These are phyloP conservation scores for Cicer chorassanicum DNA, from an alignment of 306 rosid species.

Conservation along the genomic window DNA sequence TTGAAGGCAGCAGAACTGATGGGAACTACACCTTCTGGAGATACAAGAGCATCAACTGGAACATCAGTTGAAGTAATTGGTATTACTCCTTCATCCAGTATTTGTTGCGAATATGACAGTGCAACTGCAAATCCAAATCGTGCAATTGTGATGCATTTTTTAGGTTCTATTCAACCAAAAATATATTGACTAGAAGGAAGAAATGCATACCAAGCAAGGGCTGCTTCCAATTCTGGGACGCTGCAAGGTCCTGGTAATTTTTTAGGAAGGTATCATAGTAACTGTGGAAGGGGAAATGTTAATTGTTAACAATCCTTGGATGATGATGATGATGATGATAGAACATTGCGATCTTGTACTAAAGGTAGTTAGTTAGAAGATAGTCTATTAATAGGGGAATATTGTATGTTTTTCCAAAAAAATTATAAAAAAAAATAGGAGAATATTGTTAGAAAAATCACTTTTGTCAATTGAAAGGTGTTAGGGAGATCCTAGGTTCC, in stretches of 20 bases:
- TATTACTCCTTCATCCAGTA: constrained; percentile 77
- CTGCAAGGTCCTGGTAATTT: constrained; percentile 80
- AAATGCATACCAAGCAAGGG: constrained; percentile 76
- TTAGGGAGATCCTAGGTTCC: too few relatives aligned
- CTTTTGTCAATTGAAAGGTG: too few relatives aligned
- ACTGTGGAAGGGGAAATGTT: constrained; percentile 45
- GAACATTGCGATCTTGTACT: too few relatives aligned
- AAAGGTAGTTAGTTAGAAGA: too few relatives aligned
- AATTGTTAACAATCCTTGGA: constrained; percentile 33
- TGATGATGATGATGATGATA: not conserved
- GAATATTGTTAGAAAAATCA: too few relatives aligned
- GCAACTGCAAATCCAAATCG: constrained; percentile 69
- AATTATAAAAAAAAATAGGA: too few relatives aligned
- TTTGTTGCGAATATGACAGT: constrained; percentile 80
- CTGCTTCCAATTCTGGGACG: constrained; percentile 75
- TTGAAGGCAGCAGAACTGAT: constrained; percentile 70
- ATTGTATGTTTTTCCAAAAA: too few relatives aligned
- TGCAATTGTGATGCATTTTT: constrained; percentile 10
- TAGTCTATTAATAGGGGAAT: too few relatives aligned
- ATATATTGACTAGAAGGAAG: constrained; percentile 9
- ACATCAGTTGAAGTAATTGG: constrained; percentile 71
- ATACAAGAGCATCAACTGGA: constrained; percentile 78
- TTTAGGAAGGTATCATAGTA: constrained; percentile 87
- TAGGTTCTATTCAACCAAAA: constrained; percentile 31
- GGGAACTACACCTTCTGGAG: constrained; percentile 81